phyloP scores from a whole-genome alignment of 2,329 filamentous ascomycete species.

The Aureobasidium sp. region DNA sequence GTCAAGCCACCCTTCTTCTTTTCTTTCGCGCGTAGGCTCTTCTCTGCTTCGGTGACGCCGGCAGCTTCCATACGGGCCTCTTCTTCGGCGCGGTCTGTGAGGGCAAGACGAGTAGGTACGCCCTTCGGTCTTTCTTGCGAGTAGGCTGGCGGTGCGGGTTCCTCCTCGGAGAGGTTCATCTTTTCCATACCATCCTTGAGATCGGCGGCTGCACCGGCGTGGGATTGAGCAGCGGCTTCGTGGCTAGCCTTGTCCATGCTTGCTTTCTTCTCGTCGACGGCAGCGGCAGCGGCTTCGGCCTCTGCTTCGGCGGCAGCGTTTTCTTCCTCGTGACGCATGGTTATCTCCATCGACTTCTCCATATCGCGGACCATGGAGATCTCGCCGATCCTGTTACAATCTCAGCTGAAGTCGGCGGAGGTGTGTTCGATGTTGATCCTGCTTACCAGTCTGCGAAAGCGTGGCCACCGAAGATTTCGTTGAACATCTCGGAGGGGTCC shows the following conservation, averaged over 20 bases:
- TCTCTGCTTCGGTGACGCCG: constrained; percentile 63
- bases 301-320: constrained; percentile 12
- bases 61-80: constrained; percentile 57
- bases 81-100: constrained; percentile 76
- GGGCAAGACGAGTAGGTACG: constrained; percentile 72
- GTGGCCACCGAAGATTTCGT: constrained; percentile 95
- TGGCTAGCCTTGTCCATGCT: constrained; percentile 24
- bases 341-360: constrained; percentile 97
- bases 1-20: constrained; percentile 82
- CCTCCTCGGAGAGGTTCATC: constrained; percentile 11
- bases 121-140: constrained; percentile 32
- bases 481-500: constrained; percentile 96
- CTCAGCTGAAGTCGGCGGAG: background rate
- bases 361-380: constrained; percentile 98
- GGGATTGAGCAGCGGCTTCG: background rate
- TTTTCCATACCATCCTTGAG: constrained; percentile 25
- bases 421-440: too few species aligned
- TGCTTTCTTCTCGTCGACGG: constrained; percentile 40
- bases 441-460: constrained; percentile 74
- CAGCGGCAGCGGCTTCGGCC: constrained; percentile 33
- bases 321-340: constrained; percentile 65
- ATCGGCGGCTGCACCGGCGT: constrained; percentile 12
- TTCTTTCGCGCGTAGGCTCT: constrained; percentile 67
- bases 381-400: constrained; percentile 63
- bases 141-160: constrained; percentile 11